Evolutionary conservation across 1,284 basidiomycete species (phyloP).

Genomic region (Jaminaea rosea): DNA sequence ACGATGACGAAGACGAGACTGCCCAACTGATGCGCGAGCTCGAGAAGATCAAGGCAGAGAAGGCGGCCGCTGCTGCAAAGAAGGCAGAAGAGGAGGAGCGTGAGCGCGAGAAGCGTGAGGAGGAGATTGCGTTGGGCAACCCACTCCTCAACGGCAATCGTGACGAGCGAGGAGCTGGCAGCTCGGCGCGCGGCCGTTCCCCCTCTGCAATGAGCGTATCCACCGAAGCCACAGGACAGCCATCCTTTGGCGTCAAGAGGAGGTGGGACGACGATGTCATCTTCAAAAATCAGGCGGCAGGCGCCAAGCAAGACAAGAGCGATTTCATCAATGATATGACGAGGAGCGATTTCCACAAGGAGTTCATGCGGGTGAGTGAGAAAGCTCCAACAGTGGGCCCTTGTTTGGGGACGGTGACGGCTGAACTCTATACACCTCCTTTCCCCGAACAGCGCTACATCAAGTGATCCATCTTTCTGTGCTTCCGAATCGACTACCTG

Average conservation of each 20-base stretch:
- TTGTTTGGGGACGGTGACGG: no score
- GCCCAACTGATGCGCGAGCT: conserved; percentile 33
- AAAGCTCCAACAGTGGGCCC: no score
- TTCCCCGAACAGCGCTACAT: conserved; percentile 20
- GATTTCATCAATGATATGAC: conserved; percentile 42
- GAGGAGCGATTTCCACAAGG: conserved; percentile 39
- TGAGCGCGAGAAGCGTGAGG: conserved; percentile 18
- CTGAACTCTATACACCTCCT: not conserved
- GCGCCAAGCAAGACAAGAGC: conserved; percentile 10
- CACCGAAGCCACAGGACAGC: not conserved
- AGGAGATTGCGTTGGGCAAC: conserved; percentile 41
- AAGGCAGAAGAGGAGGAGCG: conserved; percentile 14
- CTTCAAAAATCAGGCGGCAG: conserved; percentile 43
- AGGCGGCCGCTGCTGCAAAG: conserved; percentile 17
- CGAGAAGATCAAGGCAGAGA: conserved; percentile 39
- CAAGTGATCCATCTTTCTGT: conserved; percentile 12
- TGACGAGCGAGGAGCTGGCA: conserved; percentile 9
- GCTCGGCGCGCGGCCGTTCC: not conserved
- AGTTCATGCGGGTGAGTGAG: conserved; percentile 36
- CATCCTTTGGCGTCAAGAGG: conserved; percentile 21
- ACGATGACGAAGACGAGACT: conserved; percentile 32
- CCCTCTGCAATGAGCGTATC: no score
- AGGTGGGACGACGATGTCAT: conserved; percentile 47
- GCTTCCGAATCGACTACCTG: not conserved
- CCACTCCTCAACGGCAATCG: conserved; percentile 38